phyloP scores from a whole-genome alignment of 2,329 filamentous ascomycete species.

The Alternaria brassicicola region DNA sequence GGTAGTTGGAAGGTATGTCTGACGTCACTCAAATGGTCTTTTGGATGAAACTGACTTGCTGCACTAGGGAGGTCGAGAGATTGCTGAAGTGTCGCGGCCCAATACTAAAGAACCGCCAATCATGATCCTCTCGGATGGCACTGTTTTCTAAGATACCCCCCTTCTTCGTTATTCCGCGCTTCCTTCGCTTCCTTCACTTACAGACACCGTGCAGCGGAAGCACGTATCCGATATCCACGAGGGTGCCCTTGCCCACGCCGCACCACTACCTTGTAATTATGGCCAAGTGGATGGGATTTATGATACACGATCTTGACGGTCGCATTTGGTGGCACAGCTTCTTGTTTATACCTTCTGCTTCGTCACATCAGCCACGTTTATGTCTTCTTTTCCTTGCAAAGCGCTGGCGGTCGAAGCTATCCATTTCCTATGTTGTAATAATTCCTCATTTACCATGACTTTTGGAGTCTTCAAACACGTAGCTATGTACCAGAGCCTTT shows the following conservation, averaged over 20 bases:
- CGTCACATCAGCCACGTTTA: conserved; percentile 9
- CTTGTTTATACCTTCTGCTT: conserved; percentile 27
- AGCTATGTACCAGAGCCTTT: conserved; percentile 3
- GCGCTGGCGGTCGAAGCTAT: conserved; percentile 1
- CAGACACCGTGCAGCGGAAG: conserved; percentile 20
- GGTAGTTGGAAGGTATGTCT: conserved; percentile 91
- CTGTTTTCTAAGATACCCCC: conserved; percentile 76
- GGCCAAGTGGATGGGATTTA: conserved; percentile 26
- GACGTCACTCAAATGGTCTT: neutral
- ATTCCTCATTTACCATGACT: conserved; percentile 1
- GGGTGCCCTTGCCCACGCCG: conserved; percentile 7
- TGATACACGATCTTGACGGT: conserved; percentile 38
- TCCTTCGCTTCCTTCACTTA: conserved; percentile 32
- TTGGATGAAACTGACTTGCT: conserved; percentile 15
- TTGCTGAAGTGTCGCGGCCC: conserved; percentile 91
- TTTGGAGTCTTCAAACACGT: conserved; percentile 5
- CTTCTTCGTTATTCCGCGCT: conserved; percentile 34
- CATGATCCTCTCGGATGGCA: conserved; percentile 94
- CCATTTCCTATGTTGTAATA: conserved; percentile 12
- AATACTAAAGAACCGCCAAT: conserved; percentile 98
- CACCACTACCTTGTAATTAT: conserved; percentile 22
- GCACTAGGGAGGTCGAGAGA: conserved; percentile 81
- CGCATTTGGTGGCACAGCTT: conserved; percentile 28
- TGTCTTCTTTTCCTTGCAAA: conserved; percentile 1
- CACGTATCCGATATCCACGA: conserved; percentile 20